These are phyloP conservation scores for Mikania micrantha DNA, from an alignment of 129 eudicot species.

Conservation along the genomic window DNA sequence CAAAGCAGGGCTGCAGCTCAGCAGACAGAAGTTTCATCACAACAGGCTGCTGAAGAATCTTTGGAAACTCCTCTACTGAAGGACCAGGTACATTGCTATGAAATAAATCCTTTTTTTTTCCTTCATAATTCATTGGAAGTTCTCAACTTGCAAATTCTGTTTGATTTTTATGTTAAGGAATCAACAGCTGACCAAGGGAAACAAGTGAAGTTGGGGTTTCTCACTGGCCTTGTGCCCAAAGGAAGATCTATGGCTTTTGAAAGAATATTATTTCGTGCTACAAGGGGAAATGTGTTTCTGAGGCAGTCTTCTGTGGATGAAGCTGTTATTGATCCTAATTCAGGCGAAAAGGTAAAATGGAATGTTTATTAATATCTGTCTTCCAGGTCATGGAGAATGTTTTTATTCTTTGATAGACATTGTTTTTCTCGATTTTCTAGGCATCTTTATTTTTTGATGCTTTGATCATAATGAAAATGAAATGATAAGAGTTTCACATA, in stretches of 20 bases:
- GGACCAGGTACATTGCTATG: conserved; percentile 47
- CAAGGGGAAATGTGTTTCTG: conserved; percentile 92
- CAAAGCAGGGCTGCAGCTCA: conserved; percentile 69
- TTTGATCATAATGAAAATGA: not conserved
- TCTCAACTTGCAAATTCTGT: conserved; percentile 6
- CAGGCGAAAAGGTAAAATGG: conserved; percentile 59
- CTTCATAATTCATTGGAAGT: not conserved
- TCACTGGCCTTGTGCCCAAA: conserved; percentile 88
- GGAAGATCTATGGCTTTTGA: conserved; percentile 92
- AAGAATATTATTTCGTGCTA: conserved; percentile 94
- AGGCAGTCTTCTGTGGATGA: conserved; percentile 61
- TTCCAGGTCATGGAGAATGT: not conserved
- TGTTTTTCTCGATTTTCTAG: not conserved
- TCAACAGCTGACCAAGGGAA: conserved; percentile 58
- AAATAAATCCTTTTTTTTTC: not conserved
- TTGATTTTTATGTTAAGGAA: conserved; percentile 37
- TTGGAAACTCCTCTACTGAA: conserved; percentile 73
- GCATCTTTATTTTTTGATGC: not conserved
- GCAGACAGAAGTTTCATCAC: conserved; percentile 59
- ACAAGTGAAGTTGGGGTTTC: conserved; percentile 81
- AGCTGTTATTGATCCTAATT: conserved; percentile 65
- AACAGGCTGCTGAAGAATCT: conserved; percentile 68
- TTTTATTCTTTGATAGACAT: not conserved
- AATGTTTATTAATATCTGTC: not conserved
- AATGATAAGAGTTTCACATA: conserved; percentile 1